A percentile compares a stretch with the other conserved stretches of the same genome.
Conservation (phyloP, 495 filamentous ascomycete species). For the Viridothelium virens region DNA sequence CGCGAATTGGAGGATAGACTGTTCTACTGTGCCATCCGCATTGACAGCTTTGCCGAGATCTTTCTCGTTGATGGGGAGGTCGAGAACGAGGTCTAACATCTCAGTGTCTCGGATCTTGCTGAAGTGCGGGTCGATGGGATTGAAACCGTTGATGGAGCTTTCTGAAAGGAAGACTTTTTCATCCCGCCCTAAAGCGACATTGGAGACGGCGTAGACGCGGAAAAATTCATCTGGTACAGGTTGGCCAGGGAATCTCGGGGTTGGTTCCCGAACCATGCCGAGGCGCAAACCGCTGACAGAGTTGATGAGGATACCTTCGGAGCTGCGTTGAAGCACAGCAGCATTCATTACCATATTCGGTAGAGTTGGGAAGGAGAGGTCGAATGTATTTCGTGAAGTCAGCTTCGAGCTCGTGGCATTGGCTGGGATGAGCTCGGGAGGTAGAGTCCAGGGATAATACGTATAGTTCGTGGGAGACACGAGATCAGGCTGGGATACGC, state of each 20-base stretch:
- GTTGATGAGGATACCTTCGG: constrained; percentile 69
- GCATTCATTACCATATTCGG: constrained; percentile 49
- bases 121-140: constrained; percentile 73
- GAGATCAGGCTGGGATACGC: constrained; percentile 51
- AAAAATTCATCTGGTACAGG: constrained; percentile 23
- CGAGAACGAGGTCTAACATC: constrained; percentile 59
- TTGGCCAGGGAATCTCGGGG: not conserved
- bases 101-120: constrained; percentile 64
- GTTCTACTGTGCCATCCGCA: not conserved
- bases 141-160: constrained; percentile 62
- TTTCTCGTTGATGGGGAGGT: constrained; percentile 14
- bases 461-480: constrained; percentile 66
- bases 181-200: constrained; percentile 74
- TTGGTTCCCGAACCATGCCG: constrained; percentile 62
- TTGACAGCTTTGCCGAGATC: not conserved
- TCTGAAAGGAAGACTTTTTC: constrained; percentile 80
- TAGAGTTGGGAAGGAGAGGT: constrained; percentile 72
- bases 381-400: constrained; percentile 53
- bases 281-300: constrained; percentile 71
- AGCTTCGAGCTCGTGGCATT: constrained; percentile 66
- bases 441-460: constrained; percentile 89
- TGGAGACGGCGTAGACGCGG: constrained; percentile 56
- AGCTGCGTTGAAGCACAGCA: constrained; percentile 33
- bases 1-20: not conserved
- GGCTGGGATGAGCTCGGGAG: constrained; percentile 59